Percentiles rank a stretch among this genome's conserved stretches.
These are phyloP conservation scores for Vicia villosa DNA, from an alignment of 306 rosid species.

Conservation along the genomic window DNA sequence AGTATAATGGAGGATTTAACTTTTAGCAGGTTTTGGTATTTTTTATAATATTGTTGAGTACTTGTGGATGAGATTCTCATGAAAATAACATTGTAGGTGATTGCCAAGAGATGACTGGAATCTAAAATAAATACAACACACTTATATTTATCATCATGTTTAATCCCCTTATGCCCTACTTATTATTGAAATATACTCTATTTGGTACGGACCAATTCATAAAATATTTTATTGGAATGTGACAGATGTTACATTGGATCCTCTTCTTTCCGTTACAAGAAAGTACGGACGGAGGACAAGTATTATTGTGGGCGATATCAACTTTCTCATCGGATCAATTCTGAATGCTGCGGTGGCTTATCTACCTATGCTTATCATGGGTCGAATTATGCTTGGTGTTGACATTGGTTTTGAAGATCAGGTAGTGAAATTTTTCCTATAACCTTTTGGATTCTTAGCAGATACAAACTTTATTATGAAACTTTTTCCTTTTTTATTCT, in stretches of 20 bases:
- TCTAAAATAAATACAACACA: conserved; percentile 94
- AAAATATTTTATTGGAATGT: conserved; percentile 30
- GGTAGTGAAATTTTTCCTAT: conserved; percentile 45
- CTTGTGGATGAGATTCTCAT: too few relatives aligned
- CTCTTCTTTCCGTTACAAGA: too few relatives aligned
- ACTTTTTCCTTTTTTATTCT: too few relatives aligned
- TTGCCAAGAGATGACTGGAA: conserved; percentile 86
- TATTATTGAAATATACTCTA: too few relatives aligned
- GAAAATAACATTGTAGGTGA: conserved; percentile 87
- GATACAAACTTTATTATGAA: background rate
- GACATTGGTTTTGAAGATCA: conserved; percentile 97
- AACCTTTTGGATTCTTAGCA: conserved; percentile 2
- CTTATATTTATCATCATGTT: conserved; percentile 80
- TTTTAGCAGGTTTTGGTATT: too few relatives aligned
- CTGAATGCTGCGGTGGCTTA: conserved; percentile 71
- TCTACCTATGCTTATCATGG: conserved; percentile 71
- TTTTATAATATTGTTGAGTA: too few relatives aligned
- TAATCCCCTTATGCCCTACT: too few relatives aligned
- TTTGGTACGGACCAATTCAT: conserved; percentile 19
- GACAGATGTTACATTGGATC: conserved; percentile 76
- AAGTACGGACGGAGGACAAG: conserved; percentile 74
- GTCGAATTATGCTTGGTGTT: conserved; percentile 89
- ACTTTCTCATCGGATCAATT: conserved; percentile 65
- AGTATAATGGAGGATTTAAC: too few relatives aligned
- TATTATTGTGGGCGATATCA: conserved; percentile 71